Evolutionary conservation across 306 rosid genomes (phyloP).

Genomic region (barrel medic (Medicago truncatula)): MtrunA17r5.0-ANR NC_053044.1:40240501-40241000

Average conservation of each 20-base stretch:
- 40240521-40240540: conserved; percentile 60
- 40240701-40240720: conserved; percentile 82
- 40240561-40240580: conserved; percentile 74
- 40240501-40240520: conserved; percentile 53
- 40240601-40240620: conserved; percentile 64
- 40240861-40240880: conserved; percentile 44
- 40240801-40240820: conserved; percentile 85
- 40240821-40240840: conserved; percentile 98
- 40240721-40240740: conserved; percentile 83
- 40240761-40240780: conserved; percentile 92
- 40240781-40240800: conserved; percentile 93
- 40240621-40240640: conserved; percentile 78
- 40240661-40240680: conserved; percentile 85
- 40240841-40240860: conserved; percentile 80
- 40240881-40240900: conserved; percentile 57
- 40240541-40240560: conserved; percentile 74
- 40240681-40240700: conserved; percentile 90
- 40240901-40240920: conserved; percentile 64
- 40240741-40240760: conserved; percentile 97
- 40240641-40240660: conserved; percentile 88
- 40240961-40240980: conserved; percentile 22
- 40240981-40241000: conserved; percentile 25
- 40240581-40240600: conserved; percentile 61
- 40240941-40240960: not conserved
- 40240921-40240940: conserved; percentile 26